A percentile compares a stretch with the other conserved stretches of the same genome.
Evolutionary conservation across 2,329 filamentous ascomycete genomes (phyloP).

Genomic region (Lasiodiplodia hormozganensis): DNA sequence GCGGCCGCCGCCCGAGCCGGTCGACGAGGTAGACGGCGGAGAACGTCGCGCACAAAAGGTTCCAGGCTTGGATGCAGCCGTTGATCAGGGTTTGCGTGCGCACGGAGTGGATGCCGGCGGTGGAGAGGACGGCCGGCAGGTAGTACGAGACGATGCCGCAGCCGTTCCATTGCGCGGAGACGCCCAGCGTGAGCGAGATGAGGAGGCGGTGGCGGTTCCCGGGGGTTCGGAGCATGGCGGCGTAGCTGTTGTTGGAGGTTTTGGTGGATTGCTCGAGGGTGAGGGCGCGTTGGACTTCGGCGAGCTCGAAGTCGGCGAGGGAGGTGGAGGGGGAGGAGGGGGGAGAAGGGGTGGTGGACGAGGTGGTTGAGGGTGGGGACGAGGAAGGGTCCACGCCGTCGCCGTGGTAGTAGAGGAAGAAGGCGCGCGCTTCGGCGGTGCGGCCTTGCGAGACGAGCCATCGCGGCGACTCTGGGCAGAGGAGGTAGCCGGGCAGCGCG

Average conservation of each 20-base stretch:
- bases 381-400: too few species aligned
- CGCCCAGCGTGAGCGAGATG: conserved; percentile 60
- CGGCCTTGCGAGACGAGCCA: conserved; percentile 60
- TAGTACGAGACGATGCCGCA: conserved; percentile 47
- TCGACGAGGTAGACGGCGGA: neutral
- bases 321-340: too few species aligned
- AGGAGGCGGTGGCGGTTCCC: conserved; percentile 63
- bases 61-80: conserved; percentile 8
- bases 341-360: neutral
- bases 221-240: conserved; percentile 53
- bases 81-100: neutral
- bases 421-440: neutral
- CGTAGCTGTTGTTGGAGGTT: conserved; percentile 43
- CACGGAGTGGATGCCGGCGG: neutral
- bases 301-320: conserved; percentile 56
- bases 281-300: conserved; percentile 59
- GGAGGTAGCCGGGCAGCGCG: conserved; percentile 50
- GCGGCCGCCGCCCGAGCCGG: neutral
- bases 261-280: conserved; percentile 49
- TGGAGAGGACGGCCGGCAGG: neutral
- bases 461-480: conserved; percentile 63
- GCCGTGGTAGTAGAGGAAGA: neutral
- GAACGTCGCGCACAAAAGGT: neutral
- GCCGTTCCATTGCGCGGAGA: conserved; percentile 66
- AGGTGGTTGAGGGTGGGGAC: too few species aligned